Percentiles rank a stretch among this genome's conserved stretches.
Conservation (phyloP, 768 basidiomycete species). For the Gymnopilus junonius region DNA sequence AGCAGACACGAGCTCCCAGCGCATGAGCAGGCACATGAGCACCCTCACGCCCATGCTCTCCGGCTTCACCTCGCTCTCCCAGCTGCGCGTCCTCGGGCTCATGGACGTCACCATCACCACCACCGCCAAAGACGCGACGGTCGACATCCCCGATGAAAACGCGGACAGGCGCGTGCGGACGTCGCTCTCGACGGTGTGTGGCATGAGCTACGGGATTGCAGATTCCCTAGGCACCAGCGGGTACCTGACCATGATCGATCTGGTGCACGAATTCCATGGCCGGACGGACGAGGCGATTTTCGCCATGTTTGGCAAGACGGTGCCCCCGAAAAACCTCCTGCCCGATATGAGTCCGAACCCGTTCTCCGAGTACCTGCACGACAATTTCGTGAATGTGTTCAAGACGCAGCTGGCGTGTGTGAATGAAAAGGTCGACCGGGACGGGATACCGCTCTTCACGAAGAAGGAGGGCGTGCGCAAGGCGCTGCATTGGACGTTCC, state of each 20-base stretch:
- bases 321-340: slow-evolving; percentile 44
- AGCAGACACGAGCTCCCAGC: slow-evolving; percentile 46
- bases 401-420: slow-evolving; percentile 56
- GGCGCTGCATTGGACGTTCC: slow-evolving; percentile 86
- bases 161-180: slow-evolving; percentile 93
- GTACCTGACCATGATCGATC: slow-evolving; percentile 86
- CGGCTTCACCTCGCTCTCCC: slow-evolving; percentile 85
- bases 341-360: slow-evolving; percentile 62
- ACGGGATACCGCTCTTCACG: slow-evolving; percentile 29
- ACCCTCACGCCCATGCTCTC: slow-evolving; percentile 52
- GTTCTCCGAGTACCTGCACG: slow-evolving; percentile 83
- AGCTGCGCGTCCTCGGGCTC: slow-evolving; percentile 89
- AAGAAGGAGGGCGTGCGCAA: slow-evolving; percentile 58
- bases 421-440: slow-evolving; percentile 39
- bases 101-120: slow-evolving; percentile 94
- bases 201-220: slow-evolving; percentile 95
- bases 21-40: slow-evolving; percentile 5
- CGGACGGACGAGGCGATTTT: slow-evolving; percentile 85
- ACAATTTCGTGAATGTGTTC: slow-evolving; percentile 74
- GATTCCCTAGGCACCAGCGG: slow-evolving; percentile 86
- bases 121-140: slow-evolving; percentile 49
- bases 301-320: slow-evolving; percentile 90
- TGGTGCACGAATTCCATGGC: slow-evolving; percentile 86
- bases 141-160: slow-evolving; percentile 80
- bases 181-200: slow-evolving; percentile 84